Percentiles rank a stretch among this genome's conserved stretches.
Evolutionary conservation across 1,139 yeast genomes (phyloP).

Genomic region (Yamadazyma taylorii): DNA sequence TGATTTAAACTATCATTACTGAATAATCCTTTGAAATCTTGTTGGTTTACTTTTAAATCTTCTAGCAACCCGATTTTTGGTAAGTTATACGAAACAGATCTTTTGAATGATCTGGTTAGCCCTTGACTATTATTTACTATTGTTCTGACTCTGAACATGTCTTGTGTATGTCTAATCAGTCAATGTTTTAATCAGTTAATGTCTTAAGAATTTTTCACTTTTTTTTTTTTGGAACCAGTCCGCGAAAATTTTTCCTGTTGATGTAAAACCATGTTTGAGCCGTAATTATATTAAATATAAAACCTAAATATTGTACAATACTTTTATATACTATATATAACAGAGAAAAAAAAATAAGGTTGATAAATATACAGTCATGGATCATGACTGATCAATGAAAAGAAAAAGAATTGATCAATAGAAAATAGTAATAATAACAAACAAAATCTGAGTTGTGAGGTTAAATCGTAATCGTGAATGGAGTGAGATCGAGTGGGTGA

Average conservation of each 20-base stretch:
- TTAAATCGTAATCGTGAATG: conserved; percentile 1
- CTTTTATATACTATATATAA: no score
- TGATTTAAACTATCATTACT: conserved; percentile 52
- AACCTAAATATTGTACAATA: no score
- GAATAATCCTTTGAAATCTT: conserved; percentile 55
- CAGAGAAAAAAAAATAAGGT: no score
- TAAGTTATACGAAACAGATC: conserved; percentile 17
- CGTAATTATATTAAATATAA: no score
- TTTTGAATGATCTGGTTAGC: not conserved
- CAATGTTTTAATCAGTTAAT: no score
- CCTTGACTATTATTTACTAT: not conserved
- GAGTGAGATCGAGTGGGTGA: not conserved
- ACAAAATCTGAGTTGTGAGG: not conserved
- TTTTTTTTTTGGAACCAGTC: no score
- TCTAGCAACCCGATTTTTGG: conserved; percentile 37
- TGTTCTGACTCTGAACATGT: conserved; percentile 2
- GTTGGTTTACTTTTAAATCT: conserved; percentile 26
- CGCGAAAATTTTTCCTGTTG: no score
- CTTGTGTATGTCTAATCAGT: not conserved
- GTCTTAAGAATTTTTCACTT: no score
- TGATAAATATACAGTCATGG: no score
- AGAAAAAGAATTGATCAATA: not conserved
- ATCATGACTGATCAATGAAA: no score
- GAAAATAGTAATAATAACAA: not conserved
- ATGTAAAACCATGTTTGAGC: no score